Evolutionary conservation across 768 basidiomycete genomes (phyloP).

Genomic region (Coprinopsis cinerea): DNA sequence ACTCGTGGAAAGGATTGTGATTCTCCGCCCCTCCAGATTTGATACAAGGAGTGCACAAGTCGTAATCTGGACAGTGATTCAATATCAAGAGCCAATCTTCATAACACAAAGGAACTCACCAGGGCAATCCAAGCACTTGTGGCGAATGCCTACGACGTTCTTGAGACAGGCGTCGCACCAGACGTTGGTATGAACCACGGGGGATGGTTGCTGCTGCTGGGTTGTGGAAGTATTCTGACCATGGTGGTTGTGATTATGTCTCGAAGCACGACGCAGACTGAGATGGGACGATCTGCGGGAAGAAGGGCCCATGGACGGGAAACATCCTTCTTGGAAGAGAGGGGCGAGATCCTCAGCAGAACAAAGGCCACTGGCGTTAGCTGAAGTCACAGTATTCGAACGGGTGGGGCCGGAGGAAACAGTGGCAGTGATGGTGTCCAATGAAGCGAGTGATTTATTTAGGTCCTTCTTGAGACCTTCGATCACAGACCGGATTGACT

Average conservation of each 20-base stretch:
- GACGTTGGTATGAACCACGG: conserved; percentile 51
- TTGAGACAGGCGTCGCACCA: conserved; percentile 59
- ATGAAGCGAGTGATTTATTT: conserved; percentile 5
- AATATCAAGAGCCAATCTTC: neutral
- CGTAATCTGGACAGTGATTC: conserved; percentile 48
- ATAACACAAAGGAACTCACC: conserved; percentile 31
- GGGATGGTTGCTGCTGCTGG: conserved; percentile 8
- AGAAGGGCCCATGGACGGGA: conserved; percentile 8
- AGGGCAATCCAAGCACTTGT: conserved; percentile 77
- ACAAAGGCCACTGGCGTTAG: neutral
- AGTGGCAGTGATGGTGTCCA: neutral
- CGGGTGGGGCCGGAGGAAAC: neutral
- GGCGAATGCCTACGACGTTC: conserved; percentile 57
- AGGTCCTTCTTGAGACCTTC: conserved; percentile 16
- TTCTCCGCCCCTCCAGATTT: conserved; percentile 38
- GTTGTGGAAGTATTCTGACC: neutral
- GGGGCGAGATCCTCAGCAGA: neutral
- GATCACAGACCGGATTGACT: conserved; percentile 17
- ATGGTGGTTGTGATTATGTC: neutral
- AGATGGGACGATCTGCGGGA: neutral
- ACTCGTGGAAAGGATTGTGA: conserved; percentile 63
- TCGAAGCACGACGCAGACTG: neutral
- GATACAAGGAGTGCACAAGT: conserved; percentile 61
- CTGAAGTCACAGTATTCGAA: neutral
- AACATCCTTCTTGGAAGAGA: conserved; percentile 8